Evolutionary conservation across 2,329 filamentous ascomycete species (phyloP), one percentile per base, ranked within the genome.

Genomic region (Cladosporium sp.): DNA sequence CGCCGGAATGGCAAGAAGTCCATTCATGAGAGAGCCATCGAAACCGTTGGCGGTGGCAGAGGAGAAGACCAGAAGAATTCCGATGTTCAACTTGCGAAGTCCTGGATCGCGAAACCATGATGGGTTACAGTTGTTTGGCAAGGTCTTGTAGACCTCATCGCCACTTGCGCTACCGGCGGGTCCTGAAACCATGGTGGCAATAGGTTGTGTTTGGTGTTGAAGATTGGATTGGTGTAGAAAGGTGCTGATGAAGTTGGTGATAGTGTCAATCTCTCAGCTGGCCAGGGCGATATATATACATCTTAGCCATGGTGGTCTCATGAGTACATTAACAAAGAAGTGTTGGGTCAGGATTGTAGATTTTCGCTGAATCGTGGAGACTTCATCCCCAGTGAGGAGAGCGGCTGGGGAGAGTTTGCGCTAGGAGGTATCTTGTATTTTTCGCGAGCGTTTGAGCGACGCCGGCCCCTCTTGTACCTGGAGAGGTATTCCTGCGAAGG

Each of bases 1-100:
- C 34, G 54, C 54, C 7, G 52, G 51, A 15, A 63, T 53, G 1
- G 61, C 55, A 43, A 54, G 57, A 7, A 62, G 57, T n/a, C 59
- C 60, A 39, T 61, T 58, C 57, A 64, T 59, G 13, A 64, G 29
- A 37, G 53, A 29, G n/a, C 58, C 61, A 39, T 64, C 61, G 34
- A 56, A 64, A 1, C 61, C 61, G 41, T 51, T 51, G 15, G 49
- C 49, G 8, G 49, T 47, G 5, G 44, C 44, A 9, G 44, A 47
- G 15, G 44, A 37, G 36, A 54, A 54, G 4, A 48, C 47, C 5
- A 54, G 50, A 2, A 47, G 39, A 19, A 54, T 49, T 19, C 50
- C 43, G 12, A 54, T 36, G 20, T 54, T 52, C 18, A 58, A 48
- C 13, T 43, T 37, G n/a, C 56, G 54, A 12, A 58, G 51, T 17